Evolutionary conservation across 768 basidiomycete genomes (phyloP).

Genomic region (Suillus spraguei): DNA sequence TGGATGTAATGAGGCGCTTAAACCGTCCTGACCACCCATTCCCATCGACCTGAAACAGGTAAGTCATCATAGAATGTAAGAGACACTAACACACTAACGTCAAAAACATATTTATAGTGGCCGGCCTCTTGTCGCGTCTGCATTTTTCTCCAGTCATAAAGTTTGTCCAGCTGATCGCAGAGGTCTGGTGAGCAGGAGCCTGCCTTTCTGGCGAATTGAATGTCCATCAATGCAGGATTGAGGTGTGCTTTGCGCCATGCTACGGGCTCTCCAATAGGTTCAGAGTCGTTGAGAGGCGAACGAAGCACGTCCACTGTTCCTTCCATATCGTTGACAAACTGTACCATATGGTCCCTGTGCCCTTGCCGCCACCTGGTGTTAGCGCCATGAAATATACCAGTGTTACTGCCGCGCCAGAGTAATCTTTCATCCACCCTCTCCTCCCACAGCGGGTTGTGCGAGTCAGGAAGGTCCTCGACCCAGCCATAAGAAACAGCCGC

Average conservation of each 20-base stretch:
- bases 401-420: slow-evolving; percentile 76
- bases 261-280: slow-evolving; percentile 39
- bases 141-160: slow-evolving; percentile 52
- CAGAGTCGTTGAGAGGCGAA: slow-evolving; percentile 29
- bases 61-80: not conserved
- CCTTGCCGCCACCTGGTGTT: slow-evolving; percentile 48
- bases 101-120: slow-evolving; percentile 61
- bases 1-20: slow-evolving; percentile 62
- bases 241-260: slow-evolving; percentile 40
- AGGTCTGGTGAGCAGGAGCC: slow-evolving; percentile 24
- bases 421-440: slow-evolving; percentile 62
- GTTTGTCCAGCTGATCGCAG: slow-evolving; percentile 45
- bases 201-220: slow-evolving; percentile 50
- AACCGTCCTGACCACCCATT: slow-evolving; percentile 73
- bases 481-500: slow-evolving; percentile 50
- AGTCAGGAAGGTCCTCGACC: slow-evolving; percentile 42
- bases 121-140: slow-evolving; percentile 53
- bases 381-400: slow-evolving; percentile 54
- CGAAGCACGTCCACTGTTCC: slow-evolving; percentile 43
- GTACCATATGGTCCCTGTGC: slow-evolving; percentile 53
- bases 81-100: slow-evolving; percentile 44
- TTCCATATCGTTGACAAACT: slow-evolving; percentile 41
- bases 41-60: slow-evolving; percentile 50
- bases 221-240: slow-evolving; percentile 60
- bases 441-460: slow-evolving; percentile 64